Base-by-base conservation (phyloP, 2,329 filamentous ascomycete species). In the Hypomyces rosellus region DNA sequence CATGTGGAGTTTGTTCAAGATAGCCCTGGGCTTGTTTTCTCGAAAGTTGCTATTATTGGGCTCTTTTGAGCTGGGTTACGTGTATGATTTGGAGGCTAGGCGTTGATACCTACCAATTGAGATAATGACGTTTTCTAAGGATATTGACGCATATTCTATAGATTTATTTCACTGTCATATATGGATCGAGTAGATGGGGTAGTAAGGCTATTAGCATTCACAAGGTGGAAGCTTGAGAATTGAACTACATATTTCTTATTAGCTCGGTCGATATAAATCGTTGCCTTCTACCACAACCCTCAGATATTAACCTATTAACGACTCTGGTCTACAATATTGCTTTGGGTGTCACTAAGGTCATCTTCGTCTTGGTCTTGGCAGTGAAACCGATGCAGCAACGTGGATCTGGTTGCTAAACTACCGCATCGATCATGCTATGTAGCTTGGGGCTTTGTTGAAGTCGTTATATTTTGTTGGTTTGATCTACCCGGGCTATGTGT, bases 51-150 rank as follows among this genome's bases (percentile, higher is more conserved):
- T 20, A 33, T 41, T 36, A 15, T 12, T 41, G 48, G 22, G 37
- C 34, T 15, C 48, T 43, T 44, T 46, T 39, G 42, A 47, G 40
- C 40, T 45, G 50, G 48, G 30, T 52, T 56, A 49, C 70, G 48
- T 73, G 69, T 75, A 74, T 72, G 69, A 71, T 53, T 69, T 66
- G 70, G 66, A 64, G 63, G 68, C 63, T 62, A 63, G 68, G 71
- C 70, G 70, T 74, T 74, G 64, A 59, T 63, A 61, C 65, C 68
- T 61, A 71, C 65, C 74, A 74, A 74, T 74, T 65, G 65, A 74
- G 56, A 65, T 64, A 50, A 49, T 52, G 34, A 43, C 12, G 46
- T 30, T 42, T 22, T 22, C 20, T 42, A 14, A 22, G 15, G 15
- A 42, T 42, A 22, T 18, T 42, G 39, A 42, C 14, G 14, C 5